Percentiles rank a stretch among this genome's conserved stretches.
Evolutionary conservation across 1,139 yeast genomes (phyloP).

Genomic region (Hansenula sp.): DNA sequence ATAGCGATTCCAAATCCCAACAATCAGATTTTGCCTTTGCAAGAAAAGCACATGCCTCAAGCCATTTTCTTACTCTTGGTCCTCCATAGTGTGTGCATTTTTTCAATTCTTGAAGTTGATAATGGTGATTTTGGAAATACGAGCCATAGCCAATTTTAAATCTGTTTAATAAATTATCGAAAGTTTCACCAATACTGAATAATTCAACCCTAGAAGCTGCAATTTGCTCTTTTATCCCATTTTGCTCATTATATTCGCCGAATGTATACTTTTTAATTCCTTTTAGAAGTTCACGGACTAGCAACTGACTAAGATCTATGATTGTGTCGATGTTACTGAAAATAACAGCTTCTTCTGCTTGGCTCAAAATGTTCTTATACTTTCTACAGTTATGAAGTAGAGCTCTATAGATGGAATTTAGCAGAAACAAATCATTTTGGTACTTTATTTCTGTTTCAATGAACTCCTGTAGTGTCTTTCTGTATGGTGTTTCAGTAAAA

Average conservation of each 20-base stretch:
- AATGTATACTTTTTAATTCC: slow-evolving; percentile 4
- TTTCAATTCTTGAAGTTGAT: slow-evolving; percentile 13
- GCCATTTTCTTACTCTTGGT: slow-evolving; percentile 22
- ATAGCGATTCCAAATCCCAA: slow-evolving; percentile 19
- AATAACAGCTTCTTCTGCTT: slow-evolving; percentile 26
- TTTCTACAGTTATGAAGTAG: slow-evolving; percentile 21
- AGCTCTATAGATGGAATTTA: slow-evolving; percentile 25
- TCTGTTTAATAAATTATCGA: slow-evolving; percentile 24
- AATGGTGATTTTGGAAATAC: slow-evolving; percentile 12
- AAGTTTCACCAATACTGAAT: slow-evolving; percentile 25
- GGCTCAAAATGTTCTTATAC: slow-evolving; percentile 21
- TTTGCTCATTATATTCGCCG: slow-evolving; percentile 8
- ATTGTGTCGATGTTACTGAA: slow-evolving; percentile 34
- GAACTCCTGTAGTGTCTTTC: slow-evolving; percentile 21
- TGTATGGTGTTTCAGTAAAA: slow-evolving; percentile 12
- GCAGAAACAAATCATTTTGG: slow-evolving; percentile 17
- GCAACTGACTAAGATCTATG: slow-evolving; percentile 26
- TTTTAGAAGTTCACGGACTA: slow-evolving; percentile 20
- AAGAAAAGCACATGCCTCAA: slow-evolving; percentile 19
- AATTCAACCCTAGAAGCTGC: slow-evolving; percentile 6
- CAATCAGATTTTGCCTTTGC: slow-evolving; percentile 18
- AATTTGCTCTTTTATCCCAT: slow-evolving; percentile 9
- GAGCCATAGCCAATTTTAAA: slow-evolving; percentile 15
- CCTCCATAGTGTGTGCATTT: slow-evolving; percentile 10
- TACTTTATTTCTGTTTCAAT: slow-evolving; percentile 25